phyloP scores from a whole-genome alignment of 176 grass and related monocot species.

The Alloteropsis semialata region DNA sequence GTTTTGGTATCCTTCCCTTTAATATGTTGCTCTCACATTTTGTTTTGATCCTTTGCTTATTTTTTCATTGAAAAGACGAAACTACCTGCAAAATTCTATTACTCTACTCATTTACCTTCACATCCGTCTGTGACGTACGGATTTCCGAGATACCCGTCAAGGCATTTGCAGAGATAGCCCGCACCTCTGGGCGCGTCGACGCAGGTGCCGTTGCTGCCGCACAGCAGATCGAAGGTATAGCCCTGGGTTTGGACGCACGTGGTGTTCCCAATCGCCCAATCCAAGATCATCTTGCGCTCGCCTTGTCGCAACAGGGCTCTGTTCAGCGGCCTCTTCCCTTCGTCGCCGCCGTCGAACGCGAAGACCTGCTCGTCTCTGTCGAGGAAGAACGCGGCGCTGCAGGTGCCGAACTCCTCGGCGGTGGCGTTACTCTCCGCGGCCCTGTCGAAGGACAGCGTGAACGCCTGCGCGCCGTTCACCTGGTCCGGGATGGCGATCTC shows the following conservation, averaged over 20 bases:
- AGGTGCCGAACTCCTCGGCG: background rate
- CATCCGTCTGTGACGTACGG: constrained; percentile 39
- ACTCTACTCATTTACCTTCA: too few relatives aligned
- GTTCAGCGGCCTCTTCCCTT: background rate
- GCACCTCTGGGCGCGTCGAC: background rate
- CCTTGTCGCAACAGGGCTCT: background rate
- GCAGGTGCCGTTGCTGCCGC: constrained; percentile 17
- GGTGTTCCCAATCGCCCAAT: constrained; percentile 47
- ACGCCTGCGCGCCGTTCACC: background rate
- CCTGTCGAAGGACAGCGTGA: background rate
- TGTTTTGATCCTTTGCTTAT: background rate
- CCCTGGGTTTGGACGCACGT: too few relatives aligned
- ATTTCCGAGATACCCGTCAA: background rate
- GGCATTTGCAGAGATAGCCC: constrained; percentile 32
- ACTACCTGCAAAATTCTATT: background rate
- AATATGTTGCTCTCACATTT: background rate
- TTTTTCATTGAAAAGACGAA: too few relatives aligned
- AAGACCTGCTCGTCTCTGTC: background rate
- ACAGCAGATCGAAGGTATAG: too few relatives aligned
- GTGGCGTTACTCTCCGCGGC: too few relatives aligned
- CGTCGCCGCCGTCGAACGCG: background rate
- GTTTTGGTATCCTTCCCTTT: too few relatives aligned
- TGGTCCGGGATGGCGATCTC: background rate
- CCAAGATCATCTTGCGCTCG: constrained; percentile 30
- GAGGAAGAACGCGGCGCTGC: constrained; percentile 33